Evolutionary conservation across 2,329 filamentous ascomycete genomes (phyloP).

Genomic region (Dendryphion nanum): DNA sequence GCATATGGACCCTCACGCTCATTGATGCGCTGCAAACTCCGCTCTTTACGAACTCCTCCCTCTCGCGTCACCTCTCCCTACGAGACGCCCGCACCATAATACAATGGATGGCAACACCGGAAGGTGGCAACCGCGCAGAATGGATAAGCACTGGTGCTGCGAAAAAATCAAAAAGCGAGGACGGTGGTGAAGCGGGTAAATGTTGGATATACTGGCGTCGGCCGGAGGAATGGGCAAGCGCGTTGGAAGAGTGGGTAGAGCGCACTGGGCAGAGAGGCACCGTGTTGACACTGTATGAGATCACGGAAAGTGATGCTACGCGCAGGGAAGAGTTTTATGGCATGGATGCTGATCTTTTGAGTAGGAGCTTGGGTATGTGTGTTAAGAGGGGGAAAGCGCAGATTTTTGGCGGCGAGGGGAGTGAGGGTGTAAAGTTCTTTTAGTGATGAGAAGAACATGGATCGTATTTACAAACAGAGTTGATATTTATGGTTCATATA

Average conservation of each 20-base stretch:
- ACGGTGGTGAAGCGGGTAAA: slow-evolving; percentile 31
- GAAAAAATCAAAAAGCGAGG: slow-evolving; percentile 16
- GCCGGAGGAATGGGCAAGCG: slow-evolving; percentile 84
- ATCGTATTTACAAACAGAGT: too few species aligned
- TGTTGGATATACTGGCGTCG: slow-evolving; percentile 82
- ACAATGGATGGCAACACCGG: slow-evolving; percentile 54
- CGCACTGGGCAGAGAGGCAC: slow-evolving; percentile 83
- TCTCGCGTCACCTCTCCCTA: slow-evolving; percentile 48
- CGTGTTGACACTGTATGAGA: slow-evolving; percentile 89
- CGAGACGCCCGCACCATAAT: slow-evolving; percentile 55
- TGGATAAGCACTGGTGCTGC: slow-evolving; percentile 51
- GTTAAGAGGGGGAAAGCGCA: slow-evolving; percentile 92
- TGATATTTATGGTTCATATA: too few species aligned
- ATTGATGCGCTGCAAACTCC: slow-evolving; percentile 54
- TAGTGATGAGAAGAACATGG: too few species aligned
- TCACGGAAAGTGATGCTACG: slow-evolving; percentile 82
- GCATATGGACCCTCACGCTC: slow-evolving; percentile 72
- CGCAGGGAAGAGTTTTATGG: slow-evolving; percentile 70
- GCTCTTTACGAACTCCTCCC: slow-evolving; percentile 53
- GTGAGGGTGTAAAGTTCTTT: slow-evolving; percentile 95
- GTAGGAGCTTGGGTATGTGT: slow-evolving; percentile 74
- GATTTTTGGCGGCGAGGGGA: slow-evolving; percentile 79
- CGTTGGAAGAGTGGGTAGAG: slow-evolving; percentile 77
- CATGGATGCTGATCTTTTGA: slow-evolving; percentile 80
- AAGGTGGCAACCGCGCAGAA: slow-evolving; percentile 61